Evolutionary conservation across 139 green algal genomes (phyloP), one percentile per base, ranked within the genome.

Genomic region (Chlamydomonas schloesseri): DNA sequence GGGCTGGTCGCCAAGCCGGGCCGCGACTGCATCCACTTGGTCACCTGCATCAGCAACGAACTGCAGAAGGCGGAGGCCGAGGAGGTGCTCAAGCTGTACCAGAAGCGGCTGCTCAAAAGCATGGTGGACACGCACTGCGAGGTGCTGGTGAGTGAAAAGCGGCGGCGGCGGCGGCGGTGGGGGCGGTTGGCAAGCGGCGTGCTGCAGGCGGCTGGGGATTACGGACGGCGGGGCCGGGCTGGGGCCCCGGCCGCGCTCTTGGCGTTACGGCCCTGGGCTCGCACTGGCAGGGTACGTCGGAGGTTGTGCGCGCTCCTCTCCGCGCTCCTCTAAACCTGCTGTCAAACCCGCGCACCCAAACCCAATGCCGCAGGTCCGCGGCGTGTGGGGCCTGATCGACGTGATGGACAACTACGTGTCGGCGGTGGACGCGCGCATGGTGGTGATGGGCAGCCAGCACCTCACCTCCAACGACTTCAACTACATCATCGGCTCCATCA

Each of bases 401-500:
- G 72, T 86, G 37, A 71, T 89, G 77, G 85, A 89, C 69, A 87
- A 87, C 53, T 87, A 87, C 68, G 81, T 87, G 1, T 50, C 29
- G 10, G 81, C 81, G 4, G 81, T 87, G 24, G 81, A 79, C 50
- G 81, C 81, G 23, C 65, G 79, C 28, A 42, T 87, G 81, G 81
- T 87, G 53, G 81, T 87, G 3, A 80, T 87, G 81, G 81, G 81
- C 69, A 64, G 33, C 34, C 42, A 87, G 69, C 81, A 87, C 70
- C 69, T 87, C 53, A 87, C 81, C 81, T 72, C 53, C 55, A 87
- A 87, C 57, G 34, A 87, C 68, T 87, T 87, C 81, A 87, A 87
- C 81, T 87, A 87, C 81, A 55, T 71, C 31, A 79, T 89, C 47
- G 77, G 68, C 31, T 87, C 77, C 62, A 71, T 81, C 58, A 74